Evolutionary conservation across 441 rosid species (phyloP), one percentile per base, ranked within the genome.

Genomic region (Euphorbia celastroides): DNA sequence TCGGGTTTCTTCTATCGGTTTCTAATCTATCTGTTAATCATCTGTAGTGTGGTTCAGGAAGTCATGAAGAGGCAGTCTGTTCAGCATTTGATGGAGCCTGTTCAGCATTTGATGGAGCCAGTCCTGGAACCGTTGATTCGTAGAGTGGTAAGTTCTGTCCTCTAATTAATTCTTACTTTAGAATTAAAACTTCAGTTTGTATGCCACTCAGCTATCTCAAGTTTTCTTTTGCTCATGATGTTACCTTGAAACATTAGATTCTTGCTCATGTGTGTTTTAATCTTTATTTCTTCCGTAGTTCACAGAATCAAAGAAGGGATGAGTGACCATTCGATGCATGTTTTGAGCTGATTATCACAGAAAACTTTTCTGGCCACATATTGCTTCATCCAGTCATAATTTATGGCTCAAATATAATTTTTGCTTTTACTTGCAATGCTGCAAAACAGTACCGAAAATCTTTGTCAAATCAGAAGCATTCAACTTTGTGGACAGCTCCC

Each of bases 121-220:
- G 79, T 84, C 83, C 77, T 93, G 55, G 98, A 90, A 84, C 99
- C 99, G 19, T 79, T 93, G 77, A 85, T 93, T 65, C 96, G 99
- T 51, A 83, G 85, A 75, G 99, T 93, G 96, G 96, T 91, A 83
- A 7, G 91, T 72, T 38, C 65, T 30, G 69, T 51, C 19, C 51
- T 72, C 36, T 23, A 26, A 60, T 9, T 50, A 42, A 19, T 58
- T 34, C 25, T 51, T 60, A 55, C 22, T 57, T 0, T 31, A 14
- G 57, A 51, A 12, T 30, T 26, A 17, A 20, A 32, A 14, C 11
- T 51, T 60, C 51, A 34, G 5, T 19, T 61, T 36, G 27, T 51
- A 52, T 68, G 41, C 41, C 41, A 7, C n/a, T 60, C 54, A 34
- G 8, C 13, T 34, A 50, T 60, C 23, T 46, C 50, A 31, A 13